phyloP scores from a whole-genome alignment of 139 green algal species.

The Pycnococcus provasolii region DNA sequence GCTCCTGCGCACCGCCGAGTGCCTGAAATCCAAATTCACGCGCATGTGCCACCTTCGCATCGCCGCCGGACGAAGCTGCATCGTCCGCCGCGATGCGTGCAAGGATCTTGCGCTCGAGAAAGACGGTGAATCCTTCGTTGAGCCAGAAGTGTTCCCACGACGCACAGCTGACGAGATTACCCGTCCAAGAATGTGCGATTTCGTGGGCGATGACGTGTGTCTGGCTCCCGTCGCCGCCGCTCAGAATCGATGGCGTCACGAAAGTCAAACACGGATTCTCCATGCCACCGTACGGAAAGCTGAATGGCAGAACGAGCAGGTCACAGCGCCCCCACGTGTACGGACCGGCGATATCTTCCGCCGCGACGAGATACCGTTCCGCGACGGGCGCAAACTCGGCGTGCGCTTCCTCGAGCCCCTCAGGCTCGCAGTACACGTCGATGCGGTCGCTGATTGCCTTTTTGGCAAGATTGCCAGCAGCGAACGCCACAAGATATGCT shows the following conservation, averaged over 20 bases:
- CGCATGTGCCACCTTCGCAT: background rate
- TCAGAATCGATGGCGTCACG: slow-evolving; percentile 79
- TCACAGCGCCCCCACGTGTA: slow-evolving; percentile 90
- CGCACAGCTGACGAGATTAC: slow-evolving; percentile 81
- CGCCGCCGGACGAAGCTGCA: background rate
- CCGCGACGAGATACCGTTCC: slow-evolving; percentile 57
- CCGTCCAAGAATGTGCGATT: slow-evolving; percentile 84
- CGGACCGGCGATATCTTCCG: slow-evolving; percentile 63
- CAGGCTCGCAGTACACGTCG: slow-evolving; percentile 66
- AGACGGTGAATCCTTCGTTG: slow-evolving; percentile 49
- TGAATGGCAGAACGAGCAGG: slow-evolving; percentile 81
- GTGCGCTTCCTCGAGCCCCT: slow-evolving; percentile 47
- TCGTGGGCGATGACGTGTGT: slow-evolving; percentile 56
- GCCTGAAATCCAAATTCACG: slow-evolving; percentile 9
- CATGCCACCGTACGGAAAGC: slow-evolving; percentile 79
- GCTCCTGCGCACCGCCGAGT: slow-evolving; percentile 27
- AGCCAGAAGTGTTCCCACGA: slow-evolving; percentile 68
- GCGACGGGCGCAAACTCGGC: slow-evolving; percentile 79
- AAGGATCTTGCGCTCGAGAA: slow-evolving; percentile 59
- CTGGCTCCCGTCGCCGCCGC: slow-evolving; percentile 60
- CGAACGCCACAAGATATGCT: background rate
- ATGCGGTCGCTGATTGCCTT: too few species aligned
- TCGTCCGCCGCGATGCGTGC: slow-evolving; percentile 8
- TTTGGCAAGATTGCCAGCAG: background rate
- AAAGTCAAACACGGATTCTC: slow-evolving; percentile 86